Percentiles rank a stretch among this genome's conserved stretches.
Conservation (phyloP, 2,329 filamentous ascomycete species). For the Fusarium albidum region DNA sequence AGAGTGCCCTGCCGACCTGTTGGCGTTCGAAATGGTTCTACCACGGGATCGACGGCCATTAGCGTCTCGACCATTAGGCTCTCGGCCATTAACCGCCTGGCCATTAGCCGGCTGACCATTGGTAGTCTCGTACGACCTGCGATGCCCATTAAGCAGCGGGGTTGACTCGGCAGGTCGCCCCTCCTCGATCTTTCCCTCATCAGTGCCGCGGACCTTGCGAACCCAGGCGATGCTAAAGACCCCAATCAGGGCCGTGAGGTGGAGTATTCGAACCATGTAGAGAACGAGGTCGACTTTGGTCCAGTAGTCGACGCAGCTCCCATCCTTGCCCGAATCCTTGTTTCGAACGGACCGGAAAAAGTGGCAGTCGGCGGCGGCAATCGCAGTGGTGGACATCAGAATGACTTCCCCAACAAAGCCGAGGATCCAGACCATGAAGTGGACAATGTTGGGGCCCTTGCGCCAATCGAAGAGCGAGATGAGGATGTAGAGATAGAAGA, state of each 20-base stretch:
- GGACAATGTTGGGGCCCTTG: conserved; percentile 80
- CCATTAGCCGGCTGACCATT: conserved; percentile 39
- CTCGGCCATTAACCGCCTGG: conserved; percentile 30
- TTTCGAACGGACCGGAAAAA: conserved; percentile 56
- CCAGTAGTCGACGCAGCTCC: conserved; percentile 50
- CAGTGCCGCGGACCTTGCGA: conserved; percentile 50
- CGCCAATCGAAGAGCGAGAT: conserved; percentile 87
- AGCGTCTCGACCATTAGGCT: conserved; percentile 30
- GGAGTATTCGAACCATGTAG: conserved; percentile 71
- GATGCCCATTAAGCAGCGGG: conserved; percentile 64
- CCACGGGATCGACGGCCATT: conserved; percentile 45
- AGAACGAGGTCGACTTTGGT: conserved; percentile 68
- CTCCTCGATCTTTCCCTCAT: conserved; percentile 49
- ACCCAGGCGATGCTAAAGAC: conserved; percentile 53
- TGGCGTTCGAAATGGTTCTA: conserved; percentile 50
- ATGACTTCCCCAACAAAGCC: conserved; percentile 76
- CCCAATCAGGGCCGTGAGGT: conserved; percentile 69
- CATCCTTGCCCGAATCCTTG: conserved; percentile 37
- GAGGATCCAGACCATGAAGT: conserved; percentile 81
- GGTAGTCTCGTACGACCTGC: conserved; percentile 47
- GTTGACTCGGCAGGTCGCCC: conserved; percentile 64
- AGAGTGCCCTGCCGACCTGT: conserved; percentile 42
- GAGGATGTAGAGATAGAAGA: conserved; percentile 85
- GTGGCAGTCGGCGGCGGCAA: conserved; percentile 74
- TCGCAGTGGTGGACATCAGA: conserved; percentile 73